Percentiles rank a stretch among this genome's conserved stretches.
Conservation (phyloP, 805 yeast species). For the Myxozyma melibiosi region DNA sequence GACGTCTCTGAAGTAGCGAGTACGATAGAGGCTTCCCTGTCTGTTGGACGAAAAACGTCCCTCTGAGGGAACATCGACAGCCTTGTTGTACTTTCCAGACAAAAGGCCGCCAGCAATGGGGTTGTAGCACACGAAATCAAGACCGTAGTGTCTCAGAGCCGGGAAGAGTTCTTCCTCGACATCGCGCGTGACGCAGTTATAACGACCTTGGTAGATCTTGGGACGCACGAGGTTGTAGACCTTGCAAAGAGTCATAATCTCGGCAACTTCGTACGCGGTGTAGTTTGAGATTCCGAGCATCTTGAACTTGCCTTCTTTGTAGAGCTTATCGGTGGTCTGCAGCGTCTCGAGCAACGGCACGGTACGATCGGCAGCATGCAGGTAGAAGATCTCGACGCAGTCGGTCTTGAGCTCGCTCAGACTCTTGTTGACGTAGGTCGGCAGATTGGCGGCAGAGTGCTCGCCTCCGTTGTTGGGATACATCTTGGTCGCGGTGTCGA, state of each 20-base stretch:
- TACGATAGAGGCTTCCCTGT: constrained; percentile 8
- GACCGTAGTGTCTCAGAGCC: constrained; percentile 30
- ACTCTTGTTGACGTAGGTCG: constrained; percentile 7
- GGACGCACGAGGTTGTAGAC: constrained; percentile 27
- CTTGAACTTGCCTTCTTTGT: constrained; percentile 38
- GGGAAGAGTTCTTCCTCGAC: constrained; percentile 37
- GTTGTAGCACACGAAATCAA: constrained; percentile 37
- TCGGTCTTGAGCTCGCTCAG: constrained; percentile 18
- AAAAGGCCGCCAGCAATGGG: constrained; percentile 27
- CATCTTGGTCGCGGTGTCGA: constrained; percentile 35
- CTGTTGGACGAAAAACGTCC: constrained; percentile 5
- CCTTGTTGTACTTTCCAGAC: constrained; percentile 21
- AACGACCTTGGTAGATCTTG: constrained; percentile 38
- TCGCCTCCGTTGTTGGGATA: constrained; percentile 29
- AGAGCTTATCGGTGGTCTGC: constrained; percentile 35
- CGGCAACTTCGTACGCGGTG: constrained; percentile 23
- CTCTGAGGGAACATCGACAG: not conserved
- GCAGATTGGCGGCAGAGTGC: constrained; percentile 16
- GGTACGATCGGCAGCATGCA: constrained; percentile 37
- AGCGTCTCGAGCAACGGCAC: constrained; percentile 38
- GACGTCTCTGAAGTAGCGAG: constrained; percentile 19
- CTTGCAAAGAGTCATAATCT: constrained; percentile 11
- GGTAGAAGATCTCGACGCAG: constrained; percentile 21
- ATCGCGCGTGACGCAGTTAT: constrained; percentile 37
- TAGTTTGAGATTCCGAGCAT: constrained; percentile 38